Evolutionary conservation across 2,329 filamentous ascomycete species (phyloP).

Genomic region (Chaetomium sp.): DNA sequence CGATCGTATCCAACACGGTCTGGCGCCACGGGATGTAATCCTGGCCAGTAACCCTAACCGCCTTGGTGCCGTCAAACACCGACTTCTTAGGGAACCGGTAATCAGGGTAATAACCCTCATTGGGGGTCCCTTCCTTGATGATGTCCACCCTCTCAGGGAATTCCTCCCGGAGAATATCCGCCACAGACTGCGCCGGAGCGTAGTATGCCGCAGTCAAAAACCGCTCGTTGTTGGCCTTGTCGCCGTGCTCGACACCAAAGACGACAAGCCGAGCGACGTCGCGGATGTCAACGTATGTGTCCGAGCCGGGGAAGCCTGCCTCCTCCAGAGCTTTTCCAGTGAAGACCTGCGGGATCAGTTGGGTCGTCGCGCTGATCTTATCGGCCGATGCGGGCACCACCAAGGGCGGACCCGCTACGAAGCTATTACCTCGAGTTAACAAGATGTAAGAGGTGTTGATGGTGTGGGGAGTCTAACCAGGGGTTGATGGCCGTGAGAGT

Average conservation of each 20-base stretch:
- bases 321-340: slow-evolving; percentile 29
- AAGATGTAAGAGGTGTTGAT: background rate
- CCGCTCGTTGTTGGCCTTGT: slow-evolving; percentile 44
- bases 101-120: slow-evolving; percentile 43
- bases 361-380: slow-evolving; percentile 42
- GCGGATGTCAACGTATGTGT: slow-evolving; percentile 46
- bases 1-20: slow-evolving; percentile 53
- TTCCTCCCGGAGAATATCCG: slow-evolving; percentile 45
- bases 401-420: slow-evolving; percentile 47
- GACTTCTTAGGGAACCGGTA: slow-evolving; percentile 24
- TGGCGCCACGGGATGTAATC: slow-evolving; percentile 41
- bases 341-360: slow-evolving; percentile 6
- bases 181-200: slow-evolving; percentile 43
- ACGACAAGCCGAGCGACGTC: slow-evolving; percentile 47
- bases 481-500: slow-evolving; percentile 46
- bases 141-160: slow-evolving; percentile 42
- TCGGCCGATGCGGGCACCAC: slow-evolving; percentile 37
- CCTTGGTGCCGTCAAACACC: slow-evolving; percentile 38
- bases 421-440: slow-evolving; percentile 31
- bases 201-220: slow-evolving; percentile 43
- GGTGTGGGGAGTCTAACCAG: background rate
- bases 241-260: slow-evolving; percentile 43
- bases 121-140: slow-evolving; percentile 44
- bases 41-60: slow-evolving; percentile 36
- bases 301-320: slow-evolving; percentile 32